Conservation (phyloP, 2,329 filamentous ascomycete species). For the Pseudocercospora vitis region DNA sequence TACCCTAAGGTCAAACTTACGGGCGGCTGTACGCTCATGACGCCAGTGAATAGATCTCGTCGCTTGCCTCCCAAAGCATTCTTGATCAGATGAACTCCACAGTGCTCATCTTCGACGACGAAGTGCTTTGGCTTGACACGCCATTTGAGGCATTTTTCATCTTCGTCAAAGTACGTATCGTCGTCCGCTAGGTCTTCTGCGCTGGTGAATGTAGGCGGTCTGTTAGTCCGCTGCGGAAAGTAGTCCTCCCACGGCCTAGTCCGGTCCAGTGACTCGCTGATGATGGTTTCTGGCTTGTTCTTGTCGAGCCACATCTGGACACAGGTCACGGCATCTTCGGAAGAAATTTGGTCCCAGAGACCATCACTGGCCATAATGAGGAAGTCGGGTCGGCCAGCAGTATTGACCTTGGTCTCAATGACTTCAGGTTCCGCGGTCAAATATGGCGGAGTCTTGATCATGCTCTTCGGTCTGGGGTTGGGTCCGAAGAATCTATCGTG, state of each 20-base stretch:
- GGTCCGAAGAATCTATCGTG: constrained; percentile 54
- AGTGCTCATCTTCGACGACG: constrained; percentile 53
- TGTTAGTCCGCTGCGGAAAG: constrained; percentile 2
- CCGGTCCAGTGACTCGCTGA: constrained; percentile 13
- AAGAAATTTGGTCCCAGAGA: constrained; percentile 51
- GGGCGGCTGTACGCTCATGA: constrained; percentile 40
- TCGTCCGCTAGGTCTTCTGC: constrained; percentile 31
- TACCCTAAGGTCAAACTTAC: too few species aligned
- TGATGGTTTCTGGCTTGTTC: constrained; percentile 33
- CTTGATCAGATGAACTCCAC: constrained; percentile 52
- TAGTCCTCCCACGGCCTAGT: constrained; percentile 12
- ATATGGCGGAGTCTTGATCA: constrained; percentile 60
- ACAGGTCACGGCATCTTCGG: constrained; percentile 36
- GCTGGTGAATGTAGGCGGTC: constrained; percentile 17
- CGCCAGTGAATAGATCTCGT: constrained; percentile 41
- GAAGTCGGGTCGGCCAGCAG: constrained; percentile 53
- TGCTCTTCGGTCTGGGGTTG: constrained; percentile 45
- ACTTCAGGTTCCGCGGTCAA: constrained; percentile 67
- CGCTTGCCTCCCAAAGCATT: constrained; percentile 55
- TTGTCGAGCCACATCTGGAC: constrained; percentile 59
- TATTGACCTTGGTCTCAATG: constrained; percentile 55
- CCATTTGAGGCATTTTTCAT: constrained; percentile 43
- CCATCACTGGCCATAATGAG: constrained; percentile 68
- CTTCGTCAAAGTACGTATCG: constrained; percentile 39
- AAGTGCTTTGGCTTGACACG: constrained; percentile 47